Percentiles rank a stretch among this genome's conserved stretches.
Conservation (phyloP, 495 filamentous ascomycete species). For the Aspergillus nanangensis region DNA sequence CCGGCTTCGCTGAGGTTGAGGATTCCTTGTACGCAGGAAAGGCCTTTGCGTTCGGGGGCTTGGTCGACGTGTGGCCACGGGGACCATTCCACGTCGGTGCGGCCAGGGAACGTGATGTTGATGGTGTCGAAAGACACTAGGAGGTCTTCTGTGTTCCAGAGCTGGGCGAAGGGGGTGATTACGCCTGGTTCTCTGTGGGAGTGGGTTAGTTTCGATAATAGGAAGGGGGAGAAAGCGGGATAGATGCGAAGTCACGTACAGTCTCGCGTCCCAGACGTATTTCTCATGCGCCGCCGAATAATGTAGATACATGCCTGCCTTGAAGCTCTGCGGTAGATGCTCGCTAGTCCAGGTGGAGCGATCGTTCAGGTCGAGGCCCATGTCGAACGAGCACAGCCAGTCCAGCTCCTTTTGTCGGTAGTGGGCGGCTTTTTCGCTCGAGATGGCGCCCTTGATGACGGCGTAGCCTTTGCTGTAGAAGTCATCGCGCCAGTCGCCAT, state of each 20-base stretch:
- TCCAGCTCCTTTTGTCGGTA: slow-evolving; percentile 5
- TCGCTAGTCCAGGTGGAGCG: slow-evolving; percentile 6
- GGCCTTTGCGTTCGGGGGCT: slow-evolving; percentile 19
- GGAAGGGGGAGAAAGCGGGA: background rate
- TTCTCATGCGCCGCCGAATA: slow-evolving; percentile 9
- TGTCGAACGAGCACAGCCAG: slow-evolving; percentile 7
- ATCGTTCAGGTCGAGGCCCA: slow-evolving; percentile 6
- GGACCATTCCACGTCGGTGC: slow-evolving; percentile 1
- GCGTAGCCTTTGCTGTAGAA: slow-evolving; percentile 18
- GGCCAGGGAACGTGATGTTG: slow-evolving; percentile 14
- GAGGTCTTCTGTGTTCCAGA: slow-evolving; percentile 30
- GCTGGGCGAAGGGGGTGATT: slow-evolving; percentile 22
- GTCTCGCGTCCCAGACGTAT: slow-evolving; percentile 8
- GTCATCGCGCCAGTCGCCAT: slow-evolving; percentile 24
- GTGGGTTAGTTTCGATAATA: background rate
- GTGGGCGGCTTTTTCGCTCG: slow-evolving; percentile 7
- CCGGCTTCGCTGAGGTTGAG: slow-evolving; percentile 33
- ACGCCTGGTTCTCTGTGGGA: slow-evolving; percentile 16
- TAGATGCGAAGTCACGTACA: background rate
- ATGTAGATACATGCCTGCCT: slow-evolving; percentile 9
- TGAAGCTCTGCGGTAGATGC: slow-evolving; percentile 8
- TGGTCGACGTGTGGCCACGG: slow-evolving; percentile 30
- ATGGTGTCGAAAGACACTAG: slow-evolving; percentile 27
- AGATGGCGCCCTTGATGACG: slow-evolving; percentile 23
- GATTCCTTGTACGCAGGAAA: slow-evolving; percentile 38